Evolutionary conservation across 371 early-diverging fungal species (phyloP).

Genomic region (Coemansia sp.): DNA sequence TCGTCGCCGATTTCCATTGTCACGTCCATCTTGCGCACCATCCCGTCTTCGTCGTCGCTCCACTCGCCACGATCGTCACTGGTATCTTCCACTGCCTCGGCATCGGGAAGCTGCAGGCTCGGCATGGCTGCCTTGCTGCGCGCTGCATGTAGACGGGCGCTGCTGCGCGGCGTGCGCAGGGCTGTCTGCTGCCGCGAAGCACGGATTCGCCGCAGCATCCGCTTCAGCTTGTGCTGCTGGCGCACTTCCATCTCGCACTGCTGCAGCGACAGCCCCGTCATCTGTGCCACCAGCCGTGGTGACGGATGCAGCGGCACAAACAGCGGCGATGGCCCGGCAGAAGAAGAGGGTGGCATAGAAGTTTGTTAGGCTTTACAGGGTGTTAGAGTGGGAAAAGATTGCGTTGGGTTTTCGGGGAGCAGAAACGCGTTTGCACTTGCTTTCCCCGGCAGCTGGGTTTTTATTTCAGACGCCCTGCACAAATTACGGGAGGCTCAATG

Average conservation of each 20-base stretch:
- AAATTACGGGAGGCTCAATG: too few species aligned
- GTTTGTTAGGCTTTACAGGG: background rate
- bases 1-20: conserved; percentile 35
- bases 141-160: background rate
- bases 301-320: conserved; percentile 38
- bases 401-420: too few species aligned
- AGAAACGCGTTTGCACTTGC: too few species aligned
- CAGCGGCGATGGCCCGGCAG: conserved; percentile 30
- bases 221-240: conserved; percentile 43
- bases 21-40: conserved; percentile 24
- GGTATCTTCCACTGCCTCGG: background rate
- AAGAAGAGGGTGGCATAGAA: background rate
- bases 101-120: conserved; percentile 9
- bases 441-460: too few species aligned
- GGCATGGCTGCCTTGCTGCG: background rate
- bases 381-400: too few species aligned
- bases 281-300: conserved; percentile 39
- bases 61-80: conserved; percentile 4
- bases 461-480: too few species aligned
- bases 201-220: conserved; percentile 38
- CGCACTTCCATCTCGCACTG: conserved; percentile 44
- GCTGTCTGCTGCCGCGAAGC: conserved; percentile 14
- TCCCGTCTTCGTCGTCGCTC: conserved; percentile 16
- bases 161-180: background rate
- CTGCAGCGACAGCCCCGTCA: conserved; percentile 40